A percentile compares a stretch with the other conserved stretches of the same genome.
These are phyloP conservation scores for Candida berthetii DNA, from an alignment of 805 yeast genomes.

Conservation along the genomic window DNA sequence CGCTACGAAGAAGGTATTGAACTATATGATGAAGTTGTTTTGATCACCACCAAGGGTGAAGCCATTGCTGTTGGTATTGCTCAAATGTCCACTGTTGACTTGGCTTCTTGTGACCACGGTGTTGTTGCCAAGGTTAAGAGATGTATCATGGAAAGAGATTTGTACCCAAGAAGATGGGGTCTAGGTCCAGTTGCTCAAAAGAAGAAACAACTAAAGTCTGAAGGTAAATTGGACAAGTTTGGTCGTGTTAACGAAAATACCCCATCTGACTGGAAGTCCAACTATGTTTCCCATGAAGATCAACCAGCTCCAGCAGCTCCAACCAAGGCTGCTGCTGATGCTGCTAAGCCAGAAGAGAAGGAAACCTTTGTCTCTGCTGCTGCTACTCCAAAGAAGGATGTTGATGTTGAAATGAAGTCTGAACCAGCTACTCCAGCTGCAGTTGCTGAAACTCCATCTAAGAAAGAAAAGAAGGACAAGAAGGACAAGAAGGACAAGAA, in stretches of 20 bases:
- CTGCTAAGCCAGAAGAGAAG: slow-evolving; percentile 26
- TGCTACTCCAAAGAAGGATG: slow-evolving; percentile 44
- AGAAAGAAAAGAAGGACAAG: slow-evolving; percentile 28
- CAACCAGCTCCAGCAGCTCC: slow-evolving; percentile 32
- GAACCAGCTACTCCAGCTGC: slow-evolving; percentile 17
- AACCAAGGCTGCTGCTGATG: slow-evolving; percentile 29
- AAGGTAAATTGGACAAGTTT: slow-evolving; percentile 93
- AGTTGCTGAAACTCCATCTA: slow-evolving; percentile 16
- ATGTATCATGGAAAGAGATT: slow-evolving; percentile 99
- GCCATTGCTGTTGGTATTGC: slow-evolving; percentile 98
- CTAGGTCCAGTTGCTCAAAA: slow-evolving; percentile 97
- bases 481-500: slow-evolving; percentile 47
- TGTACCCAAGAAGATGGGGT: slow-evolving; percentile 99
- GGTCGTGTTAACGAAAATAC: slow-evolving; percentile 94
- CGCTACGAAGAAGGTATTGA: slow-evolving; percentile 98
- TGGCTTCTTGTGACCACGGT: slow-evolving; percentile 96
- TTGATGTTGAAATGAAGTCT: slow-evolving; percentile 23
- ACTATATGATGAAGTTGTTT: slow-evolving; percentile 94
- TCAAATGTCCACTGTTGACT: slow-evolving; percentile 97
- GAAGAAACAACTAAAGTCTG: slow-evolving; percentile 97
- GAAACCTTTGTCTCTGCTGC: slow-evolving; percentile 9
- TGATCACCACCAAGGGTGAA: slow-evolving; percentile 98
- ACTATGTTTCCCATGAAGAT: slow-evolving; percentile 66
- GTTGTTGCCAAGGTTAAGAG: slow-evolving; percentile 98
- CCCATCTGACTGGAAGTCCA: slow-evolving; percentile 86